A percentile compares a stretch with the other conserved stretches of the same genome.
phyloP scores from a whole-genome alignment of 2,329 filamentous ascomycete species.

The Colletotrichum sp. region DNA sequence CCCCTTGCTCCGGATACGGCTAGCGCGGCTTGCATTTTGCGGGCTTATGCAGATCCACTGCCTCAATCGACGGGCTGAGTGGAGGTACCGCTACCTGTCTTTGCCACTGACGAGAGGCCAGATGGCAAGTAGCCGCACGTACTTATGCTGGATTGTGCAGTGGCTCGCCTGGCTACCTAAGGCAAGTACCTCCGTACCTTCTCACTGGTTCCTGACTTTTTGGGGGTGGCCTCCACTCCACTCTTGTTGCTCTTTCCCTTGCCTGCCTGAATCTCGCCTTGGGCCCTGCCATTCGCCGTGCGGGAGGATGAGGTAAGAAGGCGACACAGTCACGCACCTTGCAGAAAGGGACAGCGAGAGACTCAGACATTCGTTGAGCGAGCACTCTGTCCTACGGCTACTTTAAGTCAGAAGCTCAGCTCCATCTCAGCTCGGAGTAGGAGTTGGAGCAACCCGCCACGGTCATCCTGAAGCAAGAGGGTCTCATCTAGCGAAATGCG shows the following conservation, averaged over 20 bases:
- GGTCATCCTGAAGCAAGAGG: not conserved
- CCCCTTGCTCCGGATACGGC: not conserved
- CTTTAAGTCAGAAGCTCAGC: not conserved
- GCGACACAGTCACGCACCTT: not conserved
- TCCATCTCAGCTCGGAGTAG: not conserved
- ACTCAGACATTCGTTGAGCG: not conserved
- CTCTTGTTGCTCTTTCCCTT: not conserved
- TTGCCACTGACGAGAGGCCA: not conserved
- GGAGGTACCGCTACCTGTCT: not conserved
- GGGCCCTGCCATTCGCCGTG: not conserved
- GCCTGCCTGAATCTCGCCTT: not conserved
- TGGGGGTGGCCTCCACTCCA: not conserved
- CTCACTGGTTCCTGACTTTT: not conserved
- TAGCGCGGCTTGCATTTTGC: not conserved
- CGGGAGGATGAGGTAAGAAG: constrained; percentile 13
- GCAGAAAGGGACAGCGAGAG: not conserved
- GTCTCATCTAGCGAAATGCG: not conserved
- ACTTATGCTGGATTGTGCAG: not conserved
- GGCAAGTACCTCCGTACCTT: not conserved
- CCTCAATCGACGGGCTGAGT: constrained; percentile 3
- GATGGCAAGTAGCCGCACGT: not conserved
- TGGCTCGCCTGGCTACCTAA: not conserved
- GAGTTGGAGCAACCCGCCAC: not conserved
- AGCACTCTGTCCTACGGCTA: not conserved
- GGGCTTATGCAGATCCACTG: constrained; percentile 16